Percentiles rank a stretch among this genome's conserved stretches.
Evolutionary conservation across 352 stramenopile genomes (phyloP).

Genomic region (Phytophthora sp.): DNA sequence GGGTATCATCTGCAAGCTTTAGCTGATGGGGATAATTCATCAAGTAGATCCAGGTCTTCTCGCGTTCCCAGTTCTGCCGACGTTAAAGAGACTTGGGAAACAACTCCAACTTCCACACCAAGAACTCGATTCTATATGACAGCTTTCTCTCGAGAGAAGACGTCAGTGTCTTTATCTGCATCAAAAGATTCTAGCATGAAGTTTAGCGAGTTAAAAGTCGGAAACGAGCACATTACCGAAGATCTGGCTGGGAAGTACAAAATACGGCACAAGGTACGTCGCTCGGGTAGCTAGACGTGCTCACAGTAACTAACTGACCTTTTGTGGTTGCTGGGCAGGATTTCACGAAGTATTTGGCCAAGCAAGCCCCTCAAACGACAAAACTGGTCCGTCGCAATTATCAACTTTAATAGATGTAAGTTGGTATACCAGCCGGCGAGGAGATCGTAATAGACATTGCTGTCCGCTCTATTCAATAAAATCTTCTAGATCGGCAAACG

Average conservation of each 20-base stretch:
- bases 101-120: constrained; percentile 5
- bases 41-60: constrained; percentile 19
- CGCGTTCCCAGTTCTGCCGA: constrained; percentile 21
- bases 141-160: constrained; percentile 33
- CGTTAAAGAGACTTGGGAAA: constrained; percentile 1
- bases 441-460: not conserved
- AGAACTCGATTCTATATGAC: constrained; percentile 51
- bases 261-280: constrained; percentile 48
- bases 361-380: constrained; percentile 32
- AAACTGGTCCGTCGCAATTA: constrained; percentile 47
- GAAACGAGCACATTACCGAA: constrained; percentile 36
- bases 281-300: not conserved
- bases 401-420: constrained; percentile 32
- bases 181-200: constrained; percentile 12
- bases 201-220: constrained; percentile 42
- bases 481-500: constrained; percentile 76
- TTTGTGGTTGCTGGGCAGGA: constrained; percentile 28
- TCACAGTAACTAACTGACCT: not conserved
- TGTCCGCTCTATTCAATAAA: constrained; percentile 65
- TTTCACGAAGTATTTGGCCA: constrained; percentile 50
- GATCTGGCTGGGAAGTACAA: constrained; percentile 48
- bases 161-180: not conserved
- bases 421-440: not conserved
- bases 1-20: constrained; percentile 57
- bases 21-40: constrained; percentile 23